Evolutionary conservation across 768 basidiomycete genomes (phyloP).

Genomic region (Phaeotremella fagi): DNA sequence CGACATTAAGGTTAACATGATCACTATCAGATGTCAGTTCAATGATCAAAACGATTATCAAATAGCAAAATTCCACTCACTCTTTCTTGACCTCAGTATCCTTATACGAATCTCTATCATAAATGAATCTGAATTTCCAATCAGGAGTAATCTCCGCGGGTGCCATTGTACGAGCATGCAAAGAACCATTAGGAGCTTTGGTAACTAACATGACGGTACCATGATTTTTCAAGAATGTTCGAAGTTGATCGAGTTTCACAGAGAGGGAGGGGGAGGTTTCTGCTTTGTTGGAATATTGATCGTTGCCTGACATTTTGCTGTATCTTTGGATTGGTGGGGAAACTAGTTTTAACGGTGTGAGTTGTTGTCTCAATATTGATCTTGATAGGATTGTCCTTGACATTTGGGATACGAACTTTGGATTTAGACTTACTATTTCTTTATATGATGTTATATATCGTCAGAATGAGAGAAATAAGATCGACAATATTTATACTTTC

Average conservation of each 20-base stretch:
- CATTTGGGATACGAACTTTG: too few species aligned
- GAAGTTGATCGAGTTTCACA: conserved; percentile 59
- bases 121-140: conserved; percentile 45
- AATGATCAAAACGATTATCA: too few species aligned
- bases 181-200: conserved; percentile 59
- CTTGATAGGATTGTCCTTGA: too few species aligned
- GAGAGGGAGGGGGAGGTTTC: conserved; percentile 21
- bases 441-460: too few species aligned
- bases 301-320: conserved; percentile 48
- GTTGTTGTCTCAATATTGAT: too few species aligned
- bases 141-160: conserved; percentile 55
- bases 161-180: conserved; percentile 79
- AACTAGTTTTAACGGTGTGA: not conserved
- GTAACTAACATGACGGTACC: conserved; percentile 75
- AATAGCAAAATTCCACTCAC: conserved; percentile 55
- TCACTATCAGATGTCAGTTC: too few species aligned
- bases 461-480: too few species aligned
- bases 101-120: conserved; percentile 39
- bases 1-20: conserved; percentile 77
- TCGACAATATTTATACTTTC: too few species aligned
- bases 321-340: conserved; percentile 2
- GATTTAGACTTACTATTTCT: too few species aligned
- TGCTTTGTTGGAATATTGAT: conserved; percentile 67
- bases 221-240: conserved; percentile 60
- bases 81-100: conserved; percentile 43